Conservation (phyloP, 2,329 filamentous ascomycete genomes). For the Drechmeria coniospora region DNA sequence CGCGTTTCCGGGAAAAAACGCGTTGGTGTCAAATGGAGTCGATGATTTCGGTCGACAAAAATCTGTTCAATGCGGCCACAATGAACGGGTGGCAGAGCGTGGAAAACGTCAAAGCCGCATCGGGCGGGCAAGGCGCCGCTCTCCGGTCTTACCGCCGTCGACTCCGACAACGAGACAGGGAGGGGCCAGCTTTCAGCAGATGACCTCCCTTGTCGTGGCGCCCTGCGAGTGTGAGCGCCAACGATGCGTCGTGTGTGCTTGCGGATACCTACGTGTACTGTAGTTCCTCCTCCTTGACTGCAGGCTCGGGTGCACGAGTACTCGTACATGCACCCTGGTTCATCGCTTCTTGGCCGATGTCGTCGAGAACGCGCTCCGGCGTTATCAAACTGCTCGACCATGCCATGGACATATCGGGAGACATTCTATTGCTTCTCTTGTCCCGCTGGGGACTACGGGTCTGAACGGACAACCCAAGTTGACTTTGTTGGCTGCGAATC, state of each 20-base stretch:
- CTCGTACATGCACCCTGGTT: too few relatives aligned
- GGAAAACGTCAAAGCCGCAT: background rate
- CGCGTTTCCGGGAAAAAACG: constrained; percentile 1
- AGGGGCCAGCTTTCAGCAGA: background rate
- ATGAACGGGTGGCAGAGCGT: too few relatives aligned
- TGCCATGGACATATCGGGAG: too few relatives aligned
- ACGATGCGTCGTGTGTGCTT: background rate
- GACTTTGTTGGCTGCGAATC: too few relatives aligned
- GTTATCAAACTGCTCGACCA: constrained; percentile 1
- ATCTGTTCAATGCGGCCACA: too few relatives aligned
- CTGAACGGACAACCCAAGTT: too few relatives aligned
- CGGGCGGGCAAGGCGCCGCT: background rate
- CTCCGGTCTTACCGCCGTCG: background rate
- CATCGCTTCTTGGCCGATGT: constrained; percentile 1
- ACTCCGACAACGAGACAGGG: background rate
- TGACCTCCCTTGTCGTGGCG: background rate
- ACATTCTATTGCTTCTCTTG: too few relatives aligned
- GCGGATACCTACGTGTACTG: background rate
- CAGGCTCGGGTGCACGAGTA: background rate
- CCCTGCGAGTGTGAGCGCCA: background rate
- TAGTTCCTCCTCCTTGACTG: background rate
- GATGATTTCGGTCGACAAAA: too few relatives aligned
- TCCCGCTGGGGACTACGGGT: too few relatives aligned
- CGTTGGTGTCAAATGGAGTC: too few relatives aligned
- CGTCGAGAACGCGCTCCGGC: constrained; percentile 1